Base-by-base conservation (phyloP, 768 basidiomycete species). In the Agrocybe pediades region DNA sequence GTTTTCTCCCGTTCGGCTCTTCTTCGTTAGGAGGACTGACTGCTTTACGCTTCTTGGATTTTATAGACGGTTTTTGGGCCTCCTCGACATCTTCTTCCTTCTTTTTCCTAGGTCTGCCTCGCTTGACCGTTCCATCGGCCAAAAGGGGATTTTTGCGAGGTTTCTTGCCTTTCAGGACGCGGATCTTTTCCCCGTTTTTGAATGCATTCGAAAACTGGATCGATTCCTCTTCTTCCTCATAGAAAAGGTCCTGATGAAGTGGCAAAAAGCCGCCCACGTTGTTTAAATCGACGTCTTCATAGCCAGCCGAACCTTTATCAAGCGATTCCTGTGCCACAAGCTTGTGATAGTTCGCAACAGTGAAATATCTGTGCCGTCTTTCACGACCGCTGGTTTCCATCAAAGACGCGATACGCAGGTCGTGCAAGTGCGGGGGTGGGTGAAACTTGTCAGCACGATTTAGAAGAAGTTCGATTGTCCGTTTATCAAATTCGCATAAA, bases 331-430 rank as follows among this genome's bases (percentile, higher is more conserved):
- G 74, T 2, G 74, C 71, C 44, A 93, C 79, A 26, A 92, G 74
- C 25, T 74, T 67, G 25, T 75, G 79, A 69, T 90, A 96, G 25
- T 85, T 82, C 1, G 80, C 77, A 41, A 88, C 67, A 0, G 91
- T 90, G 72, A 84, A 95, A 65, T 92, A 92, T 57, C 92, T 81
- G 66, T 92, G 84, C 20, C 92, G 87, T 24, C 93, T 86, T 71
- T 98, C 92, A 29, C 93, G 84, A 4, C 92, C 92, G 57, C 80
- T 77, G 0, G 84, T 91, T 70, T 97, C 95, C 79, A 88, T 87
- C 24, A 91, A 68, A 30, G 85, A 82, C 19, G 81, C 79, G 46
- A 92, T 81, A 23, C 84, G 79, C 36, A 90, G 74, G 66, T 94
- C 89, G 47, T 75, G 74, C 13, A 95, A 79, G 67, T 93, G 91